Evolutionary conservation across 495 filamentous ascomycete species (phyloP).

Genomic region (Hypoxylon rickii): DNA sequence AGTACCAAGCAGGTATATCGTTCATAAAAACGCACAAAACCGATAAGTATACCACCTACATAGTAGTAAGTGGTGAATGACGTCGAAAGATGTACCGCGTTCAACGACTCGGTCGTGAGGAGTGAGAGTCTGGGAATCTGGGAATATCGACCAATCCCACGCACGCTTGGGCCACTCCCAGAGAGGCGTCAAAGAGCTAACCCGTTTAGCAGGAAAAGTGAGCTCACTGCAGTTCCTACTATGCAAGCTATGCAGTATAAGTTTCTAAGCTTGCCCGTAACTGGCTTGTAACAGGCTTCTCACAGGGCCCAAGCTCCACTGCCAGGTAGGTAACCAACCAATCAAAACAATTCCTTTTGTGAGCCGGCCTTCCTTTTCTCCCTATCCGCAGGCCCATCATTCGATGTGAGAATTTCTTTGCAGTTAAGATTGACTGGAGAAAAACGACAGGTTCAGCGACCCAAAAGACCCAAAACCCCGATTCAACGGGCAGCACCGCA

Average conservation of each 20-base stretch:
- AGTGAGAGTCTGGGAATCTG: background rate
- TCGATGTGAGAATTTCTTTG: constrained; percentile 33
- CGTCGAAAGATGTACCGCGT: background rate
- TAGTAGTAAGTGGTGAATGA: background rate
- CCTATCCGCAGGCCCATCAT: constrained; percentile 23
- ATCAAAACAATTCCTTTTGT: constrained; percentile 24
- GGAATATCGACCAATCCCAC: too few species aligned
- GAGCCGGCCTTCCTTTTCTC: constrained; percentile 34
- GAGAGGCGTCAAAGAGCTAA: constrained; percentile 8
- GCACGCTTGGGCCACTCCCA: constrained; percentile 5
- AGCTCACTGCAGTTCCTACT: constrained; percentile 16
- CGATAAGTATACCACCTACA: too few species aligned
- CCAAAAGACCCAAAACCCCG: too few species aligned
- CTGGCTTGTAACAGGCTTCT: constrained; percentile 20
- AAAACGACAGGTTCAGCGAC: too few species aligned
- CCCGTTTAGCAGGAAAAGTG: constrained; percentile 19
- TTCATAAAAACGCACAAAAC: too few species aligned
- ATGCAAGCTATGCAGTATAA: background rate
- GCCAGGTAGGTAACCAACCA: constrained; percentile 4
- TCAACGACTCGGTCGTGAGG: background rate
- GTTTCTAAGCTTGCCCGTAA: constrained; percentile 7
- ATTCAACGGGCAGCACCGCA: constrained; percentile 6
- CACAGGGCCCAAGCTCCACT: constrained; percentile 8
- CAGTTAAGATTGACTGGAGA: constrained; percentile 9
- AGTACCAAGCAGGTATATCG: too few species aligned